phyloP scores from a whole-genome alignment of 2,329 filamentous ascomycete genomes.

The Hymenoscyphus repandus region DNA sequence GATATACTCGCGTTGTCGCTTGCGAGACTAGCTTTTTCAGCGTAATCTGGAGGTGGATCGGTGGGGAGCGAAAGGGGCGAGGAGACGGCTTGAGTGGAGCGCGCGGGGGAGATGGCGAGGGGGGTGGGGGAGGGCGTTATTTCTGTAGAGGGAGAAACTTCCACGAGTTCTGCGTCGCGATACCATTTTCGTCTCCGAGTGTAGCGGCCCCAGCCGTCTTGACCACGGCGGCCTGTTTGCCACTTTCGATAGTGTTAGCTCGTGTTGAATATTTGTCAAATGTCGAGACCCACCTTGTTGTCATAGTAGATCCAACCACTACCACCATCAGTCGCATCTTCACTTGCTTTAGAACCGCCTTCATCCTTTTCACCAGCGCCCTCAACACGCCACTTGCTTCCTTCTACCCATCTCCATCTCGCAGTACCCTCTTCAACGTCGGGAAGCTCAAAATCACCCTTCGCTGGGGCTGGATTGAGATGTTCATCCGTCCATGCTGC shows the following conservation, averaged over 20 bases:
- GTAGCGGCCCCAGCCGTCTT: constrained; percentile 91
- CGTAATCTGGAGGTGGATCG: constrained; percentile 15
- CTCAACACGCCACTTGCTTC: constrained; percentile 82
- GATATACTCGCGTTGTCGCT: constrained; percentile 9
- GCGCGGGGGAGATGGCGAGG: constrained; percentile 20
- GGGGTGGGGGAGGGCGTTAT: constrained; percentile 39
- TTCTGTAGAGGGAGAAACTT: constrained; percentile 47
- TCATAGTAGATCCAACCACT: constrained; percentile 97
- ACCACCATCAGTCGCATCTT: constrained; percentile 37
- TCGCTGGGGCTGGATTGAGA: constrained; percentile 71
- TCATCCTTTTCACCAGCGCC: constrained; percentile 54
- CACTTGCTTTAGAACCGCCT: constrained; percentile 36
- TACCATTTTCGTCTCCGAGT: constrained; percentile 94
- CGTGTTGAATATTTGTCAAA: background rate
- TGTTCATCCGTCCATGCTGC: constrained; percentile 95
- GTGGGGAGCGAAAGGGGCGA: constrained; percentile 1
- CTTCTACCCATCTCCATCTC: constrained; percentile 77
- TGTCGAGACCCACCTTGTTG: constrained; percentile 64
- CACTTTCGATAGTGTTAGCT: constrained; percentile 50
- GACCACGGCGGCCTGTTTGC: constrained; percentile 78
- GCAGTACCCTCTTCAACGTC: constrained; percentile 59
- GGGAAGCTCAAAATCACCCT: constrained; percentile 65
- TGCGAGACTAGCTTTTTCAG: constrained; percentile 10
- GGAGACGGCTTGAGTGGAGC: constrained; percentile 20
- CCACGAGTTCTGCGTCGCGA: constrained; percentile 90